Base-by-base conservation (phyloP, 495 filamentous ascomycete genomes). In the Sporormia fimetaria region DNA sequence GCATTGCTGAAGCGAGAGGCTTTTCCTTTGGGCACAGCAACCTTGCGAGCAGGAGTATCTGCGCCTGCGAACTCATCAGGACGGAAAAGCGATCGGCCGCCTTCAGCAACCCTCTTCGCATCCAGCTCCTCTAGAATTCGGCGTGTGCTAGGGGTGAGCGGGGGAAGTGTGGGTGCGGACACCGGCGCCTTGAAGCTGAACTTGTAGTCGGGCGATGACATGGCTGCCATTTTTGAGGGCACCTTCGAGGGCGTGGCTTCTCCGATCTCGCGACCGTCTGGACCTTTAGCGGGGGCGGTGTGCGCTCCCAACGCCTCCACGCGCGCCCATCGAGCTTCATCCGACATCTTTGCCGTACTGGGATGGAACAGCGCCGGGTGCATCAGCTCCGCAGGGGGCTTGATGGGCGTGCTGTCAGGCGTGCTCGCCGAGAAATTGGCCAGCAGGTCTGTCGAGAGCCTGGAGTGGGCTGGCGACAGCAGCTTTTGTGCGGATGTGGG, bases 1-100 rank as follows among this genome's bases (percentile, higher is more conserved):
- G 71, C 74, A 40, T 83, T 75, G 52, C 83, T 92, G 63, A 77
- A 95, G 3, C 87, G 71, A 25, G 75, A 64, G 32, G 71, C 67
- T 57, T 79, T 88, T 35, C 84, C 80, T 61, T 80, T 90, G 14
- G 87, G 73, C 33, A 71, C 68, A 4, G 79, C 84, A 46, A 92
- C 82, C 61, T 75, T 85, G 42, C 86, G 78, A 10, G 64, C 69
- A 23, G 46, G 61, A 22, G 49, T 40, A 31, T 62, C 66, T 21
- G 59, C 60, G 7, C 31, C 23, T n/a, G 41, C 21, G 18, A 40
- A 40, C 38, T 54, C 50, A 32, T 37, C 27, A 7, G 43, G 43
- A 18, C 36, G 26, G 17, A 48, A 34, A 7, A 54, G 23, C 12
- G 39, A 11, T n/a, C 46, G 46, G 3, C 22, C 25, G 9, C 34